Conservation (phyloP, 495 filamentous ascomycete genomes). For the Penicillium diatomitis region DNA sequence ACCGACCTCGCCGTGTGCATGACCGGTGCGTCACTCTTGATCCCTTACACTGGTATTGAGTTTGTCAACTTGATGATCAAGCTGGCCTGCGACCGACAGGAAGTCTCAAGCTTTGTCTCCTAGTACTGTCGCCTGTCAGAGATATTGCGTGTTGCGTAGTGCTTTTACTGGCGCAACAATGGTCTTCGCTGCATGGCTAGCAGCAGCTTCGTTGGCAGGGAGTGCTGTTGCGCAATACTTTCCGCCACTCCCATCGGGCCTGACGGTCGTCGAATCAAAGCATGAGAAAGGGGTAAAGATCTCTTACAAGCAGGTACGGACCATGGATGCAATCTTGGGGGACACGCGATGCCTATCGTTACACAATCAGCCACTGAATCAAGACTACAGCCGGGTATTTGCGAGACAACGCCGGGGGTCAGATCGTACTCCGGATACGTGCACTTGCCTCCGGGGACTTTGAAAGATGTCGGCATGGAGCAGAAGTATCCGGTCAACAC, state of each 20-base stretch:
- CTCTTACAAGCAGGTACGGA: constrained; percentile 53
- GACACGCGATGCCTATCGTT: not conserved
- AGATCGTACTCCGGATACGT: constrained; percentile 36
- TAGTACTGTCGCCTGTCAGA: not conserved
- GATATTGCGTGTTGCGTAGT: not conserved
- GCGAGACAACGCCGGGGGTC: constrained; percentile 43
- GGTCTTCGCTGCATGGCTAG: not conserved
- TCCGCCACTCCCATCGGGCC: constrained; percentile 42
- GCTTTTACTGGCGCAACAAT: not conserved
- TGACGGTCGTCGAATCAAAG: constrained; percentile 48
- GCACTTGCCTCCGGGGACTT: constrained; percentile 27
- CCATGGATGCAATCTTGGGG: not conserved
- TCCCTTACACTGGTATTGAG: too few relatives aligned
- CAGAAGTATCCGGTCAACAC: constrained; percentile 35
- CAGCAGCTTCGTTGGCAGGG: constrained; percentile 11
- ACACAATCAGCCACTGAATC: constrained; percentile 3
- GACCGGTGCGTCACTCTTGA: not conserved
- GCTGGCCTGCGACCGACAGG: too few relatives aligned
- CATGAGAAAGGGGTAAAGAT: constrained; percentile 51
- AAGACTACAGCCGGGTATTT: constrained; percentile 34
- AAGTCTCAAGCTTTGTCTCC: too few relatives aligned
- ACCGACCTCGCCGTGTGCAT: not conserved
- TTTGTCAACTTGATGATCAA: too few relatives aligned
- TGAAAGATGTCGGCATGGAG: constrained; percentile 23
- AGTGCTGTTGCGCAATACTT: constrained; percentile 39